phyloP scores from a whole-genome alignment of 129 eudicot species.

The Sambucus nigra region DNA sequence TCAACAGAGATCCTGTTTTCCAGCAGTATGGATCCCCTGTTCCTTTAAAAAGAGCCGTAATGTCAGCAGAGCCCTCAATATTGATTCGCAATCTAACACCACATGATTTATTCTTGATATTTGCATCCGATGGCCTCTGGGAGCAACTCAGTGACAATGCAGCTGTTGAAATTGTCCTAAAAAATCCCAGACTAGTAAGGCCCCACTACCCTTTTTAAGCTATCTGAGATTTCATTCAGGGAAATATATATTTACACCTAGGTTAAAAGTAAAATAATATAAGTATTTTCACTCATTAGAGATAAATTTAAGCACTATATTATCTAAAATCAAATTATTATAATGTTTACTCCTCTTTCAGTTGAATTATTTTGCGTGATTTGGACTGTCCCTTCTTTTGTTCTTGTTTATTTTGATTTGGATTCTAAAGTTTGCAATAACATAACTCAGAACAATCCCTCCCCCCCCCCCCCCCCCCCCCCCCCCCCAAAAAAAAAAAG shows the following conservation, averaged over 20 bases:
- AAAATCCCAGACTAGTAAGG: conserved; percentile 58
- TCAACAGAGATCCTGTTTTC: conserved; percentile 50
- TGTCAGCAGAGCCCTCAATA: conserved; percentile 82
- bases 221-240: not conserved
- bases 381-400: not conserved
- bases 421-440: no score
- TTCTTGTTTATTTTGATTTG: no score
- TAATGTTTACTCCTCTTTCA: no score
- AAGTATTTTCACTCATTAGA: no score
- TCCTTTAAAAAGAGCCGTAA: conserved; percentile 61
- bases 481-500: no score
- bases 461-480: no score
- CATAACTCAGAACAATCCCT: no score
- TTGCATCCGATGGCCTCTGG: conserved; percentile 97
- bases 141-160: conserved; percentile 72
- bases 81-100: conserved; percentile 42
- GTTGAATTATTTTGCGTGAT: no score
- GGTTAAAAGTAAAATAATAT: no score
- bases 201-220: not conserved
- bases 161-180: conserved; percentile 66
- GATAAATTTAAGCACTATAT: no score
- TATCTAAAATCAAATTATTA: no score
- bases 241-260: no score
- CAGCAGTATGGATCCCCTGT: conserved; percentile 50
- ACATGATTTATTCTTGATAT: conserved; percentile 53